A percentile compares a stretch with the other conserved stretches of the same genome.
phyloP scores from a whole-genome alignment of 2,329 filamentous ascomycete species.

The Chaetoscypha palmicola region DNA sequence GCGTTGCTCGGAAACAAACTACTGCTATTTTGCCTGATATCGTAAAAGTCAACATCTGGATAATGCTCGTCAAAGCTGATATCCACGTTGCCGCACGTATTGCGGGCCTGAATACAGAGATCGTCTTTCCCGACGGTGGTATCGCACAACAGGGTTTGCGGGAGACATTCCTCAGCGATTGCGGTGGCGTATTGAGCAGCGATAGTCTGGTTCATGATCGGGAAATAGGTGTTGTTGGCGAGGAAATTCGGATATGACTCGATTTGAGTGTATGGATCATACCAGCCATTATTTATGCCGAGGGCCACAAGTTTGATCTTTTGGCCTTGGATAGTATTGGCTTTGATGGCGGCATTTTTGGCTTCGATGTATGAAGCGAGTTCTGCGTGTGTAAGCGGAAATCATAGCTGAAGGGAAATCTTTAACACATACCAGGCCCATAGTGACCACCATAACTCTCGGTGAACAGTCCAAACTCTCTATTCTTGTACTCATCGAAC shows the following conservation, averaged over 20 bases:
- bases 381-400: constrained; percentile 26
- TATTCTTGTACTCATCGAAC: constrained; percentile 54
- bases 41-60: constrained; percentile 40
- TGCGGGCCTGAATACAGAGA: background rate
- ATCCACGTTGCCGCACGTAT: constrained; percentile 4
- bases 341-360: constrained; percentile 44
- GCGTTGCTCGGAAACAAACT: constrained; percentile 32
- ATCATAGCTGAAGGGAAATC: too few species aligned
- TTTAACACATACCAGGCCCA: constrained; percentile 41
- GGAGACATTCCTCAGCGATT: background rate
- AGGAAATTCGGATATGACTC: too few species aligned
- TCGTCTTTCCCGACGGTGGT: constrained; percentile 63
- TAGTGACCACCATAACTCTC: constrained; percentile 48
- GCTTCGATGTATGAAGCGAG: constrained; percentile 46
- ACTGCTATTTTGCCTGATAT: constrained; percentile 35
- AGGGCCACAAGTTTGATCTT: constrained; percentile 28
- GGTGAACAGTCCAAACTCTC: constrained; percentile 45
- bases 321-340: constrained; percentile 30
- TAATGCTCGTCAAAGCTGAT: constrained; percentile 4
- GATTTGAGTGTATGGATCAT: too few species aligned
- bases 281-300: constrained; percentile 30
- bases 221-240: too few species aligned
- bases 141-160: constrained; percentile 43
- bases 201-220: constrained; percentile 13
- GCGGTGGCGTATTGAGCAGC: background rate